phyloP scores from a whole-genome alignment of 495 filamentous ascomycete genomes.

The Penicillium nucicola region DNA sequence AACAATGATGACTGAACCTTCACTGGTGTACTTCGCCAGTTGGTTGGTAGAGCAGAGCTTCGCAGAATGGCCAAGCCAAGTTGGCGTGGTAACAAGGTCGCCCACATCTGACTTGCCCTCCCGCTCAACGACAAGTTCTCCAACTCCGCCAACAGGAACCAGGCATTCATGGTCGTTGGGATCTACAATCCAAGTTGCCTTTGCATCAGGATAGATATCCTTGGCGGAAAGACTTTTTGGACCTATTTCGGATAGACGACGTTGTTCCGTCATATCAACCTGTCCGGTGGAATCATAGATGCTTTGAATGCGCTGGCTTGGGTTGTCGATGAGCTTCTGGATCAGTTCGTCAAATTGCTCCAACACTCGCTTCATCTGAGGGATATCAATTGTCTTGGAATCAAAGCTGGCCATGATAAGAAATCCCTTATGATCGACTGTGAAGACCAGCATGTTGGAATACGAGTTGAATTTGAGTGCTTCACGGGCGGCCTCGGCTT shows the following conservation, averaged over 20 bases:
- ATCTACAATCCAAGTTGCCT: slow-evolving; percentile 39
- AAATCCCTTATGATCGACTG: slow-evolving; percentile 43
- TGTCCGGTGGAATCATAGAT: not conserved
- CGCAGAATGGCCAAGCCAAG: not conserved
- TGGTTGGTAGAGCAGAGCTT: slow-evolving; percentile 16
- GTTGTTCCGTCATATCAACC: not conserved
- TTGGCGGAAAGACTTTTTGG: slow-evolving; percentile 21
- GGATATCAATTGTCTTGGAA: slow-evolving; percentile 19
- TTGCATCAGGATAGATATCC: slow-evolving; percentile 4
- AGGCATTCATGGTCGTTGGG: slow-evolving; percentile 25
- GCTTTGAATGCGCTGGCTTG: not conserved
- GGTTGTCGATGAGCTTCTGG: slow-evolving; percentile 21
- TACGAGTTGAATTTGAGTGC: slow-evolving; percentile 56
- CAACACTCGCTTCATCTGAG: slow-evolving; percentile 23
- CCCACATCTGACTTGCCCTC: not conserved
- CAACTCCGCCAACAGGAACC: slow-evolving; percentile 31
- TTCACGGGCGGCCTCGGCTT: slow-evolving; percentile 9
- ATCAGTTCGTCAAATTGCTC: slow-evolving; percentile 38
- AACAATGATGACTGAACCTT: not conserved
- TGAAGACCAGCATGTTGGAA: slow-evolving; percentile 52
- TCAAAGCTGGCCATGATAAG: slow-evolving; percentile 54
- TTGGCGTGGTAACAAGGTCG: not conserved
- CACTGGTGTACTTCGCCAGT: not conserved
- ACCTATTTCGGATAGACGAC: not conserved
- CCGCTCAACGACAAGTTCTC: slow-evolving; percentile 35